These are phyloP conservation scores for Boletus eberwhitei DNA, from an alignment of 768 basidiomycete genomes.

Conservation along the genomic window DNA sequence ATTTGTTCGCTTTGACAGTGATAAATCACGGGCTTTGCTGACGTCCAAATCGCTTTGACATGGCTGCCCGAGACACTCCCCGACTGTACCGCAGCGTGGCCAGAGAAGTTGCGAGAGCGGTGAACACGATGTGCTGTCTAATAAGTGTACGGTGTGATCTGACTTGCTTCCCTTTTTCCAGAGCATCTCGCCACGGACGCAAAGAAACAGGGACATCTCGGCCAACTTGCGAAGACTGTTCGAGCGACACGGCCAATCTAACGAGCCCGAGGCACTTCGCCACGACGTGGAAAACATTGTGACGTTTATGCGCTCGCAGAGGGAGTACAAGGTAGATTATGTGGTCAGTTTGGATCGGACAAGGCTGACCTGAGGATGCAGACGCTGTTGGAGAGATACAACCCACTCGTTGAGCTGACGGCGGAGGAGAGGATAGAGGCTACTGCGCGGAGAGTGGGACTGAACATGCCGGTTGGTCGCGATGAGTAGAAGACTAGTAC, in stretches of 20 bases:
- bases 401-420: slow-evolving; percentile 78
- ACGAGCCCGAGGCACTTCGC: slow-evolving; percentile 27
- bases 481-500: slow-evolving; percentile 4
- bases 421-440: slow-evolving; percentile 77
- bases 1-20: slow-evolving; percentile 9
- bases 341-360: neutral
- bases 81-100: slow-evolving; percentile 29
- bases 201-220: slow-evolving; percentile 42
- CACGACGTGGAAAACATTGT: slow-evolving; percentile 57
- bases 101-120: slow-evolving; percentile 31
- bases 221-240: slow-evolving; percentile 54
- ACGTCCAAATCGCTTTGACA: slow-evolving; percentile 18
- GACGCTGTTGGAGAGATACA: slow-evolving; percentile 83
- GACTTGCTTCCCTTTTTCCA: slow-evolving; percentile 16
- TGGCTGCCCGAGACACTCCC: slow-evolving; percentile 16
- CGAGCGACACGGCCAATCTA: slow-evolving; percentile 34
- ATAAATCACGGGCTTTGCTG: neutral
- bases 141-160: neutral
- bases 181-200: slow-evolving; percentile 37
- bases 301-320: slow-evolving; percentile 68
- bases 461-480: slow-evolving; percentile 68
- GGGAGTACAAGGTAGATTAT: slow-evolving; percentile 68
- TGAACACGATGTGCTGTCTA: slow-evolving; percentile 1
- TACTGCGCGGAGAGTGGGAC: slow-evolving; percentile 82
- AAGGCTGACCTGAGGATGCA: slow-evolving; percentile 28